Conservation (phyloP, 495 filamentous ascomycete species). For the Neurospora sp. region DNA sequence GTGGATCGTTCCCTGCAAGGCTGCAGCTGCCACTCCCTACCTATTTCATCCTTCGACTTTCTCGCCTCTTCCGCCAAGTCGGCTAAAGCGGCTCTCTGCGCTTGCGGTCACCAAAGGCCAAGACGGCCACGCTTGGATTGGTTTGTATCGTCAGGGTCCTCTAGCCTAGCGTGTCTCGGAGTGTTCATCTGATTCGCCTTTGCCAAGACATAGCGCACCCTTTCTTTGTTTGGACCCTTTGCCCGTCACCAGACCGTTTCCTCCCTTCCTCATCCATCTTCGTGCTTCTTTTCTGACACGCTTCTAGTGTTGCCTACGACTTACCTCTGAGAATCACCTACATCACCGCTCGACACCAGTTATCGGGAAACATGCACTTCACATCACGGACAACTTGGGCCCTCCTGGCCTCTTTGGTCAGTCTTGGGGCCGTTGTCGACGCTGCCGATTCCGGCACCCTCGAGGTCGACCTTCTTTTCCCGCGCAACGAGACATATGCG, state of each 20-base stretch:
- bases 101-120: background rate
- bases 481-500: conserved; percentile 33
- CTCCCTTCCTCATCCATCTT: background rate
- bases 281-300: background rate
- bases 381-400: background rate
- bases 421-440: background rate
- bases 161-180: background rate
- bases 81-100: background rate
- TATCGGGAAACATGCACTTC: background rate
- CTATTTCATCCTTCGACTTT: background rate
- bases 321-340: background rate
- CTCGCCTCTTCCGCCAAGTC: background rate
- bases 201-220: background rate
- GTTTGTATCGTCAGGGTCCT: background rate
- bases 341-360: background rate
- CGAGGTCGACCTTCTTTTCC: conserved; percentile 21
- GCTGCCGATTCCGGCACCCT: background rate
- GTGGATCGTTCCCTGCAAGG: background rate
- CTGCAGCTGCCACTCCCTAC: background rate
- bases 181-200: background rate
- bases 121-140: background rate
- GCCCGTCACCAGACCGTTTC: background rate
- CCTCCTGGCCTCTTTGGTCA: background rate
- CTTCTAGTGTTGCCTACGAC: background rate
- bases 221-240: background rate